Conservation (phyloP, 805 yeast species). For the Candida quercuum region DNA sequence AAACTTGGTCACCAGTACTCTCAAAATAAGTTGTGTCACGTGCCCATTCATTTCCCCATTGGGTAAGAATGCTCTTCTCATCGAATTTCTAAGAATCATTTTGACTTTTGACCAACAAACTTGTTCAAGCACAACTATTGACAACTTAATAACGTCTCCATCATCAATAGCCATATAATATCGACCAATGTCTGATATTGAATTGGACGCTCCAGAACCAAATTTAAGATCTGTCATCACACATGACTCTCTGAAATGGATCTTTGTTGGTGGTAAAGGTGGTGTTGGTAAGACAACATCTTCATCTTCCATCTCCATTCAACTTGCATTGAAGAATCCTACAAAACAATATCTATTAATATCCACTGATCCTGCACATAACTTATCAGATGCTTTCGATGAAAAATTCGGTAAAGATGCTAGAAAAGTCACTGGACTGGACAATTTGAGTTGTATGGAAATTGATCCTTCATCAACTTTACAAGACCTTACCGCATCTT, state of each 20-base stretch:
- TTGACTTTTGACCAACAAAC: too few species aligned
- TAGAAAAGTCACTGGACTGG: constrained; percentile 82
- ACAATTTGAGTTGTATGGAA: constrained; percentile 94
- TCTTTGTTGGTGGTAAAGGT: constrained; percentile 99
- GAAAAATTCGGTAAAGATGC: constrained; percentile 98
- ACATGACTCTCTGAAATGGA: constrained; percentile 80
- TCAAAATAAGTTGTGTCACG: too few species aligned
- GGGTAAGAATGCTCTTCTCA: too few species aligned
- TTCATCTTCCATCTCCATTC: constrained; percentile 91
- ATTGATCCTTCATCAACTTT: constrained; percentile 94
- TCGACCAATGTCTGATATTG: constrained; percentile 20
- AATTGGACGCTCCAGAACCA: constrained; percentile 43
- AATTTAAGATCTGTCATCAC: constrained; percentile 63
- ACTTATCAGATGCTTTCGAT: constrained; percentile 95
- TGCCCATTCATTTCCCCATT: too few species aligned
- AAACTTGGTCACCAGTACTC: too few species aligned
- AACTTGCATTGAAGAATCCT: constrained; percentile 81
- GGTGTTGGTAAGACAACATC: constrained; percentile 99
- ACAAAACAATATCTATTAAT: constrained; percentile 77
- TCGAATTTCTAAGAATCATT: too few species aligned
- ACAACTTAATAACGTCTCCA: too few species aligned
- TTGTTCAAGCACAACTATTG: too few species aligned
- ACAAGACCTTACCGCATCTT: constrained; percentile 67
- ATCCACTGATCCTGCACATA: constrained; percentile 98
- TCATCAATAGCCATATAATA: background rate